Evolutionary conservation across 345 rosid genomes (phyloP).

Genomic region (Microcos paniculata): DNA sequence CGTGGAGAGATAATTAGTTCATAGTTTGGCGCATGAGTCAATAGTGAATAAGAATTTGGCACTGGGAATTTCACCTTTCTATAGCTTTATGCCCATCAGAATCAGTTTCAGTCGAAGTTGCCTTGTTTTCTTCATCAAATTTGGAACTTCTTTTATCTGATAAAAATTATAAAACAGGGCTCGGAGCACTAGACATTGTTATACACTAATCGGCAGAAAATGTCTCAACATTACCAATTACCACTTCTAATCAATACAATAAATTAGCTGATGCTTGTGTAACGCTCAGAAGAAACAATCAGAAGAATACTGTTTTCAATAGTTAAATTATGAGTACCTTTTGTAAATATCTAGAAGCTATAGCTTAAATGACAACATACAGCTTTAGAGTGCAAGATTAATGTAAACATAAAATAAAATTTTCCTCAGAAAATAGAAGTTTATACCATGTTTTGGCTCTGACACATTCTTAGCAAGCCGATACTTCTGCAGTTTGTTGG

Average conservation of each 20-base stretch:
- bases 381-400: background rate
- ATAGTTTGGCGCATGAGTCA: background rate
- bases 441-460: slow-evolving; percentile 28
- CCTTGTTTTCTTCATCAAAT: slow-evolving; percentile 14
- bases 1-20: background rate
- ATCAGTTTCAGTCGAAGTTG: slow-evolving; percentile 3
- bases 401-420: background rate
- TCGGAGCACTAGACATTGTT: background rate
- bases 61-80: slow-evolving; percentile 17
- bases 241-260: background rate
- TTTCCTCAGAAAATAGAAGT: background rate
- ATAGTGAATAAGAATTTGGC: background rate
- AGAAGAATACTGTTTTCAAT: no score
- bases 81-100: background rate
- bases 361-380: background rate
- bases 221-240: background rate
- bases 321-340: no score
- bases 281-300: no score
- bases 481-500: slow-evolving; percentile 32
- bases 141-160: slow-evolving; percentile 21
- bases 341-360: no score
- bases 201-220: background rate
- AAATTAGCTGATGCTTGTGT: background rate
- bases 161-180: background rate
- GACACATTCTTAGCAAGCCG: slow-evolving; percentile 24